Evolutionary conservation across 2,329 filamentous ascomycete species (phyloP).

Genomic region (Clonostachys rosea): DNA sequence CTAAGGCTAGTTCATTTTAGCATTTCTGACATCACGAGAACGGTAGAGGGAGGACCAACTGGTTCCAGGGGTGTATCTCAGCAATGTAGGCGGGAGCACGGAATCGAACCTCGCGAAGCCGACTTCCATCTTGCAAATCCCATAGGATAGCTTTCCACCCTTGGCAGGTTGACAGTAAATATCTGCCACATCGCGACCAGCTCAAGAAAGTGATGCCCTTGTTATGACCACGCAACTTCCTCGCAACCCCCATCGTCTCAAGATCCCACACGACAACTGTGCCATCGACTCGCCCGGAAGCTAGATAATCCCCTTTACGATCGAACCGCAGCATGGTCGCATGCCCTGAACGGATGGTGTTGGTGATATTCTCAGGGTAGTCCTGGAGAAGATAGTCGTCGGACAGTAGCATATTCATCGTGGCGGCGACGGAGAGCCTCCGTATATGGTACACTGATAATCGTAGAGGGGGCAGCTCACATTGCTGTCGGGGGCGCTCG

Average conservation of each 20-base stretch:
- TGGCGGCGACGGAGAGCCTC: slow-evolving; percentile 3
- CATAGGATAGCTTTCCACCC: slow-evolving; percentile 96
- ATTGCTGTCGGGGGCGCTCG: too few species aligned
- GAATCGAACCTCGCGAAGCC: slow-evolving; percentile 82
- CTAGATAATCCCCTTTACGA: slow-evolving; percentile 88
- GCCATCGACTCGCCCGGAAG: slow-evolving; percentile 89
- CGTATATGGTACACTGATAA: not conserved
- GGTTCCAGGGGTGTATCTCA: slow-evolving; percentile 86
- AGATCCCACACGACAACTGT: slow-evolving; percentile 95
- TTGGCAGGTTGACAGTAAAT: slow-evolving; percentile 87
- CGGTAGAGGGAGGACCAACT: slow-evolving; percentile 42
- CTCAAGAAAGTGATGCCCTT: slow-evolving; percentile 91
- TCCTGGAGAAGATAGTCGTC: slow-evolving; percentile 67
- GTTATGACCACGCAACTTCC: slow-evolving; percentile 89
- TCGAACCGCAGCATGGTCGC: slow-evolving; percentile 78
- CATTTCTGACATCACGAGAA: not conserved
- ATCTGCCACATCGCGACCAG: slow-evolving; percentile 90
- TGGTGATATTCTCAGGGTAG: slow-evolving; percentile 85
- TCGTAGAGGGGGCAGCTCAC: not conserved
- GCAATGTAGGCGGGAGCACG: slow-evolving; percentile 93
- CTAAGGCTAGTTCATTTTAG: slow-evolving; percentile 51
- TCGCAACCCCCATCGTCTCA: slow-evolving; percentile 93
- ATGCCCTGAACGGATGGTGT: slow-evolving; percentile 72
- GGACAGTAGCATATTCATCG: slow-evolving; percentile 56
- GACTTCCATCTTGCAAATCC: slow-evolving; percentile 71